Conservation (phyloP, 305 asterid genomes). For the Stenogyne calaminthoides region DNA sequence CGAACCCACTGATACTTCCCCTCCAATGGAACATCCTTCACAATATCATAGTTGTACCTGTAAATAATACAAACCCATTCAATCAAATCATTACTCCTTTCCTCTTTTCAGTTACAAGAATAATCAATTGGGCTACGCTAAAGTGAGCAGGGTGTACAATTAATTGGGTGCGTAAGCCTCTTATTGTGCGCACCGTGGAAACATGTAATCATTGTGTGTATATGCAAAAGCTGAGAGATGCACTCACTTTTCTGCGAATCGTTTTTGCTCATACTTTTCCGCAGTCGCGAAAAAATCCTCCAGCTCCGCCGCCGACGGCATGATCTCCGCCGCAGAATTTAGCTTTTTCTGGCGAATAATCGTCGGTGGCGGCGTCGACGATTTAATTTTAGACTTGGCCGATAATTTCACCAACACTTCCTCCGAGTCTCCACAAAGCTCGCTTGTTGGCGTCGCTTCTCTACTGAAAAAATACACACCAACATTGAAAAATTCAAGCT, state of each 20-base stretch:
- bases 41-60: slow-evolving; percentile 88
- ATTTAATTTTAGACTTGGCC: slow-evolving; percentile 29
- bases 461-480: slow-evolving; percentile 40
- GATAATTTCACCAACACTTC: slow-evolving; percentile 35
- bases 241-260: slow-evolving; percentile 75
- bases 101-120: slow-evolving; percentile 42
- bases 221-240: slow-evolving; percentile 18
- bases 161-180: slow-evolving; percentile 26
- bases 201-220: slow-evolving; percentile 28
- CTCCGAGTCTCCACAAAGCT: slow-evolving; percentile 55
- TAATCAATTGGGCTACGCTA: slow-evolving; percentile 42
- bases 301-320: slow-evolving; percentile 66
- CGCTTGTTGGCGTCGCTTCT: slow-evolving; percentile 54
- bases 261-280: slow-evolving; percentile 68
- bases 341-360: slow-evolving; percentile 30
- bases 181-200: slow-evolving; percentile 40
- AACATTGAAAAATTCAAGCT: slow-evolving; percentile 13
- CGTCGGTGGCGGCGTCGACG: slow-evolving; percentile 27
- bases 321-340: slow-evolving; percentile 24
- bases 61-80: slow-evolving; percentile 37
- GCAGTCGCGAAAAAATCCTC: slow-evolving; percentile 76
- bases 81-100: slow-evolving; percentile 40
- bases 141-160: slow-evolving; percentile 40
- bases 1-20: slow-evolving; percentile 86
- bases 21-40: slow-evolving; percentile 74